Base-by-base conservation (phyloP, 2,329 filamentous ascomycete genomes). In the Fonsecaea erecta region DNA sequence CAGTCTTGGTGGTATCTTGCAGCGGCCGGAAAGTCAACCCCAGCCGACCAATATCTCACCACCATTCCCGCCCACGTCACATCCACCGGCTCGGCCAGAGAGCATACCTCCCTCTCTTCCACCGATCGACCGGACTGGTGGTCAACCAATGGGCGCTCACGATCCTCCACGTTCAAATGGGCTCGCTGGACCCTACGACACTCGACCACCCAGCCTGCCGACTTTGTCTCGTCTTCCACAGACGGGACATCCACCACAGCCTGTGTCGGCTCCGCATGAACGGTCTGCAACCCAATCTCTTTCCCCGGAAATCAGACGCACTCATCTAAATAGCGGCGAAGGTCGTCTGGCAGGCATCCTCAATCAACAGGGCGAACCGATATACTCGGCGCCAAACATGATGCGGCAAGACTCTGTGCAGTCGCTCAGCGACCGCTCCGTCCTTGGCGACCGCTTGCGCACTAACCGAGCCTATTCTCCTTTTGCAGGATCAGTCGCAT, bases 1-100 rank as follows among this genome's bases (percentile, higher is more conserved):
- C 68, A 81, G 80, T 64, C 74, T 81, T 43, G 78, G 74, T 61
- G 79, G 76, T n/a, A 75, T 79, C 2, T 76, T 78, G 35, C 75
- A 77, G 63, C 75, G 80, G 52, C 77, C 79, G 7, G 80, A 73
- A 63, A 81, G 71, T 64, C 70, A 71, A 43, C 71, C 71, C 40
- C 67, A 68, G 63, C 60, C 66, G 48, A 55, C 9, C 40, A 64
- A 62, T 35, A 56, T 57, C 9, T 51, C 60, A 0, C 48, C 64
- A 8, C 48, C 59, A 11, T 69, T 67, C 26, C 59, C 55, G 32
- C 56, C 64, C 8, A 56, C 43, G 1, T 63, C 64, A 30, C 60
- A 61, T 35, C 64, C 64, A 32, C 67, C 53, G 2, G 51, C 35
- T 52, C 62, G 67, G 24, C 64, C 67, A 34, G 67, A 69, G 32